phyloP scores from a whole-genome alignment of 305 asterid genomes.

The Solanum hybrid region DNA sequence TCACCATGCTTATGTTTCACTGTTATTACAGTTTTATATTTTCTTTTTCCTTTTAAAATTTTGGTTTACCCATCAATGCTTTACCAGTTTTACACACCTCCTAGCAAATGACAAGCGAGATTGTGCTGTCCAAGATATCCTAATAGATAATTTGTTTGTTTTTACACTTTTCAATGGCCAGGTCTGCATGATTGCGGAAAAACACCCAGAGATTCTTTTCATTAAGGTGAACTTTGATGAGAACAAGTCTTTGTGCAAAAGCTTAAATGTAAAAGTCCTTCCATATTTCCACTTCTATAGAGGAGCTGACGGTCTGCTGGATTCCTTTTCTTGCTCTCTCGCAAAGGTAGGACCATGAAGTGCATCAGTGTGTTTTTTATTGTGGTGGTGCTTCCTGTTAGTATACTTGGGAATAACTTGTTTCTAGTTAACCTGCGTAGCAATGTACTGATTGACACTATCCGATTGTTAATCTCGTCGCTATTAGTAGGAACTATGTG shows the following conservation, averaged over 20 bases:
- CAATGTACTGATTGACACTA: neutral
- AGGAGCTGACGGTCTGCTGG: constrained; percentile 52
- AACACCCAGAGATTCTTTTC: constrained; percentile 51
- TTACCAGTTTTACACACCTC: neutral
- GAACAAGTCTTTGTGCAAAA: constrained; percentile 59
- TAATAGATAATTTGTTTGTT: neutral
- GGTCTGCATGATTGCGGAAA: constrained; percentile 53
- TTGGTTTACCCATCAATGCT: neutral
- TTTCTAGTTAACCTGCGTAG: neutral
- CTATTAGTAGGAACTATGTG: neutral
- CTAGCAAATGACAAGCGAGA: neutral
- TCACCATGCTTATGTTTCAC: neutral
- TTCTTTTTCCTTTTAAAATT: neutral
- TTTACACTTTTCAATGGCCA: constrained; percentile 11
- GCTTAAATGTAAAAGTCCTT: constrained; percentile 56
- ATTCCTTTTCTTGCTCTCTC: constrained; percentile 75
- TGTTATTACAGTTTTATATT: neutral
- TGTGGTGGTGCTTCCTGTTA: neutral
- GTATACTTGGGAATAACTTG: neutral
- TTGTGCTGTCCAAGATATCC: neutral
- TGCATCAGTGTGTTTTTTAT: neutral
- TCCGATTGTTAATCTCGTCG: neutral
- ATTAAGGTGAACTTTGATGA: constrained; percentile 62
- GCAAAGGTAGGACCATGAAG: constrained; percentile 29
- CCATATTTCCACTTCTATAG: constrained; percentile 61